These are phyloP conservation scores for Arachnopeziza araneosa DNA, from an alignment of 2,329 filamentous ascomycete species.

Conservation along the genomic window DNA sequence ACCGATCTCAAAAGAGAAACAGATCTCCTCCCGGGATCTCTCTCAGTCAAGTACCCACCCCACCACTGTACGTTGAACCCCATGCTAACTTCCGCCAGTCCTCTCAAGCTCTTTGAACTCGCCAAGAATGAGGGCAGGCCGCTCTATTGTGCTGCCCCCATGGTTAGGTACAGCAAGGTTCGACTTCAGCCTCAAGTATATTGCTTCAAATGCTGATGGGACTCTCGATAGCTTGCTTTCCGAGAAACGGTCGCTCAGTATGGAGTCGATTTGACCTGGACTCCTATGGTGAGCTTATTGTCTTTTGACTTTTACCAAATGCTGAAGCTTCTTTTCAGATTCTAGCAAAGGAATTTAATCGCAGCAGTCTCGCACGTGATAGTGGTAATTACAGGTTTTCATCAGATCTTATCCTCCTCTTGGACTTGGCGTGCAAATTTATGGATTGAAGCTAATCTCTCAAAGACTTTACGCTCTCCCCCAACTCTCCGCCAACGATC, in stretches of 20 bases:
- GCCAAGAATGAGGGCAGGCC: conserved; percentile 47
- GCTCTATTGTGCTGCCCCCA: conserved; percentile 57
- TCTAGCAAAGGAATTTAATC: conserved; percentile 63
- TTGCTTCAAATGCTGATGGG: conserved; percentile 1
- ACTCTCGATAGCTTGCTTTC: conserved; percentile 62
- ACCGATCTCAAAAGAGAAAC: neutral
- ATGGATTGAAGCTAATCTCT: neutral
- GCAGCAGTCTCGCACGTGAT: conserved; percentile 52
- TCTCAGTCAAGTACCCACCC: conserved; percentile 12
- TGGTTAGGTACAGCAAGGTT: conserved; percentile 59
- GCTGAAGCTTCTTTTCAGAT: conserved; percentile 33
- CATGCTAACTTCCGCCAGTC: conserved; percentile 33
- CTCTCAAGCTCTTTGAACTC: conserved; percentile 53
- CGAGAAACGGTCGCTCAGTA: conserved; percentile 61
- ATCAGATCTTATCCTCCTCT: conserved; percentile 7
- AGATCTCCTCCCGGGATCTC: conserved; percentile 5
- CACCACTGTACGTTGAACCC: too few relatives aligned
- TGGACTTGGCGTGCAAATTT: conserved; percentile 8
- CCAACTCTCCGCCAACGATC: conserved; percentile 51
- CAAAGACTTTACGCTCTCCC: conserved; percentile 56
- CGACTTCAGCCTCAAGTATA: neutral
- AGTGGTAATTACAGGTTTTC: conserved; percentile 40
- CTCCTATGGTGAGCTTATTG: conserved; percentile 53
- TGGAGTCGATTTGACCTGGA: conserved; percentile 62
- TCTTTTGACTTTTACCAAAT: neutral